phyloP scores from a whole-genome alignment of 2,329 filamentous ascomycete genomes.

The Epicoccum nigrum region DNA sequence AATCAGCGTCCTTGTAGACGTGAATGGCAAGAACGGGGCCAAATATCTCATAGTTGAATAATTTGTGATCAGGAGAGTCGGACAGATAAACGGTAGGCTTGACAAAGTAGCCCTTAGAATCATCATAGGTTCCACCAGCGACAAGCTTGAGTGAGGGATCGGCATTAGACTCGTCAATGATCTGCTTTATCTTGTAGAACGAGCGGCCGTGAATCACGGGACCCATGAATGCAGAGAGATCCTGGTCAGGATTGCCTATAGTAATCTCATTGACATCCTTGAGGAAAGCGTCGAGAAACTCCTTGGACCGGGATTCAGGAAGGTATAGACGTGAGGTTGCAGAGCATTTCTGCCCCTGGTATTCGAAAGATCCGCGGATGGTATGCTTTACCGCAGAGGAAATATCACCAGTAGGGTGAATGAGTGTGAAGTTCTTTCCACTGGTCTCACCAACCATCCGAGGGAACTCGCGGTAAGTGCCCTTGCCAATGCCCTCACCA shows the following conservation, averaged over 20 bases:
- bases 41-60: slow-evolving; percentile 79
- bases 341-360: slow-evolving; percentile 88
- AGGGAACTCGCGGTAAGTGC: slow-evolving; percentile 81
- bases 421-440: slow-evolving; percentile 88
- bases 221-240: slow-evolving; percentile 78
- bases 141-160: slow-evolving; percentile 74
- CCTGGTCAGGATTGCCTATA: slow-evolving; percentile 67
- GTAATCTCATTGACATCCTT: slow-evolving; percentile 71
- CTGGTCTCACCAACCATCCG: slow-evolving; percentile 88
- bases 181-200: slow-evolving; percentile 76
- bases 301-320: slow-evolving; percentile 72
- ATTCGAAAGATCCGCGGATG: slow-evolving; percentile 84
- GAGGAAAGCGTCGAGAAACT: slow-evolving; percentile 69
- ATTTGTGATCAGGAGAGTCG: slow-evolving; percentile 71
- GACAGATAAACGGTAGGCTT: slow-evolving; percentile 80
- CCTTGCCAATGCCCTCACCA: slow-evolving; percentile 76
- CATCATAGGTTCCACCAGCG: slow-evolving; percentile 76
- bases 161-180: slow-evolving; percentile 76
- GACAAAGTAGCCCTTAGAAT: slow-evolving; percentile 78
- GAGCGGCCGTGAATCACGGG: slow-evolving; percentile 81
- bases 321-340: slow-evolving; percentile 81
- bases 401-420: slow-evolving; percentile 77
- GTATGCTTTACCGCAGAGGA: slow-evolving; percentile 80
- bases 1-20: slow-evolving; percentile 72
- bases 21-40: slow-evolving; percentile 77